These are phyloP conservation scores for Logfia minima DNA, from an alignment of 129 eudicot genomes.

Conservation along the genomic window DNA sequence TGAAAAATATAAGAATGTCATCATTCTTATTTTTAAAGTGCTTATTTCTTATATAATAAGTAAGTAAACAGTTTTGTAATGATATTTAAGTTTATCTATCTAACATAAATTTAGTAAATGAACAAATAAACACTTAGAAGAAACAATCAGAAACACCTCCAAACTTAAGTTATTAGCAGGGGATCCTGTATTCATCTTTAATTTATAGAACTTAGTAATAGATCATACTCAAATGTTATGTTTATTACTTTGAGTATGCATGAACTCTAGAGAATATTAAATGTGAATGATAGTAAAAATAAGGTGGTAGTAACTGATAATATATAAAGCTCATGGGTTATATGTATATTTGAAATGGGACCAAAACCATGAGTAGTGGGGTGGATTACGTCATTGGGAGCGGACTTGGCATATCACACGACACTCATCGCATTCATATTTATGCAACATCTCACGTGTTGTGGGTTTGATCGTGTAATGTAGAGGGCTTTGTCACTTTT, in stretches of 20 bases:
- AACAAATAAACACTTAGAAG: no score
- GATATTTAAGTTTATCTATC: no score
- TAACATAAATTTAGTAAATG: no score
- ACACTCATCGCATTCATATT: constrained; percentile 14
- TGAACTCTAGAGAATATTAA: background rate
- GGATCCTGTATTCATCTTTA: background rate
- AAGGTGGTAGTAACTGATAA: background rate
- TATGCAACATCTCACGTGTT: constrained; percentile 18
- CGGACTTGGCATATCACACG: constrained; percentile 8
- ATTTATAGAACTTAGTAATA: no score
- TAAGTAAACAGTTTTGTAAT: no score
- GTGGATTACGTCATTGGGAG: constrained; percentile 23
- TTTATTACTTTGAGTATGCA: background rate
- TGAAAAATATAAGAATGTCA: no score
- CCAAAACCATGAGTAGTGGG: constrained; percentile 58
- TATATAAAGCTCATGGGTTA: background rate
- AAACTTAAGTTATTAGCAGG: background rate
- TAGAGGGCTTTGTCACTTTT: no score
- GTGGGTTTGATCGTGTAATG: background rate
- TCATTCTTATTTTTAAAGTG: no score
- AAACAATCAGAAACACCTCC: no score
- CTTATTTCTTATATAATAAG: no score
- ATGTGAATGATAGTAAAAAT: background rate
- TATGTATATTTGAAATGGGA: background rate
- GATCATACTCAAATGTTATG: background rate